Conservation (phyloP, 2,329 filamentous ascomycete genomes). For the Diaporthe sp. region DNA sequence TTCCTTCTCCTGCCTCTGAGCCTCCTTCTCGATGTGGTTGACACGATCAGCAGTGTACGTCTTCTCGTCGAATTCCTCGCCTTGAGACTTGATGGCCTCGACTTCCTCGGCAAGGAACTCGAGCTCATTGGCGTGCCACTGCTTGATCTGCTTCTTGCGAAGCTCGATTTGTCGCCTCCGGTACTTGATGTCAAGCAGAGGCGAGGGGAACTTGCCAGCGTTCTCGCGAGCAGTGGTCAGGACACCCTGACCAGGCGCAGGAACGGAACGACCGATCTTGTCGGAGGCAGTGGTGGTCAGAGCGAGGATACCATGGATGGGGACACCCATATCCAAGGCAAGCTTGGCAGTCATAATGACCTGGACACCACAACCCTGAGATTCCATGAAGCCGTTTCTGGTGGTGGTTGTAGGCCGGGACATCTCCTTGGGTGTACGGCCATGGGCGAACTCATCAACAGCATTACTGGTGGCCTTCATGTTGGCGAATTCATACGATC, state of each 20-base stretch:
- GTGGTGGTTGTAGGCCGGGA: slow-evolving; percentile 97
- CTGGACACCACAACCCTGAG: slow-evolving; percentile 97
- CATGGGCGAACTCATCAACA: slow-evolving; percentile 94
- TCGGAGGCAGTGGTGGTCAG: slow-evolving; percentile 97
- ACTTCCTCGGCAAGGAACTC: slow-evolving; percentile 95
- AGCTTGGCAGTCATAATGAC: slow-evolving; percentile 98
- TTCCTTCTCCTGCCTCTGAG: slow-evolving; percentile 91
- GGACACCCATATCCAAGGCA: slow-evolving; percentile 97
- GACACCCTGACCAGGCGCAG: slow-evolving; percentile 96
- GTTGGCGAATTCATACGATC: slow-evolving; percentile 99
- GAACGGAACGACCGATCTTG: slow-evolving; percentile 98
- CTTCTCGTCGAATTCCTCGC: slow-evolving; percentile 80
- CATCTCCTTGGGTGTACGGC: slow-evolving; percentile 96
- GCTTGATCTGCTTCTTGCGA: slow-evolving; percentile 93
- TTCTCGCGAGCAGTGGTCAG: slow-evolving; percentile 95
- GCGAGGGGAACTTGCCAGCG: slow-evolving; percentile 92
- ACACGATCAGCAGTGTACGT: slow-evolving; percentile 90
- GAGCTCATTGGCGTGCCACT: slow-evolving; percentile 96
- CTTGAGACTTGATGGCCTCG: slow-evolving; percentile 88
- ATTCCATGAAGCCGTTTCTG: slow-evolving; percentile 98
- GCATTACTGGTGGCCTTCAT: slow-evolving; percentile 99
- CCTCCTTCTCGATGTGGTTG: slow-evolving; percentile 89
- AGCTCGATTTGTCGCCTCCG: slow-evolving; percentile 94
- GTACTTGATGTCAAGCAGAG: slow-evolving; percentile 97
- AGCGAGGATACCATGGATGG: slow-evolving; percentile 94